phyloP scores from a whole-genome alignment of 78 protist genomes.

The Dictyostelium purpureum region DNA sequence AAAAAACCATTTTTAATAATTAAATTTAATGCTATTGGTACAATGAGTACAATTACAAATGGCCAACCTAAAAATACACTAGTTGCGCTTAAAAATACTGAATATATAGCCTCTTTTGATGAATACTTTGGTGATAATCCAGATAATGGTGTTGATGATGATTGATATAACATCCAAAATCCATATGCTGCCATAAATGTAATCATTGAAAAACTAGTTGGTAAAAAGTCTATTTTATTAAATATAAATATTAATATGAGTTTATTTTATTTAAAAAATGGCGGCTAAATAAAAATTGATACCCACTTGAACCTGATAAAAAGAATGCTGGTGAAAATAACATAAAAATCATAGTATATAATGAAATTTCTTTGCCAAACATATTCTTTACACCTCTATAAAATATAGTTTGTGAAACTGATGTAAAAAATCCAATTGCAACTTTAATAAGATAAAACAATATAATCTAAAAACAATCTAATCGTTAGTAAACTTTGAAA shows the following conservation, averaged over 20 bases:
- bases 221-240: slow-evolving; percentile 41
- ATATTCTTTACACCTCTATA: slow-evolving; percentile 18
- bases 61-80: slow-evolving; percentile 90
- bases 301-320: slow-evolving; percentile 60
- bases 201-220: slow-evolving; percentile 73
- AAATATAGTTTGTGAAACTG: slow-evolving; percentile 47
- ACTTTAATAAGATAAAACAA: slow-evolving; percentile 35
- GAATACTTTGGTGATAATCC: slow-evolving; percentile 8
- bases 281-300: too few relatives aligned
- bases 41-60: slow-evolving; percentile 63
- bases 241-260: too few relatives aligned
- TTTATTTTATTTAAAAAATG: too few relatives aligned
- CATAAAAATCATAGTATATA: slow-evolving; percentile 30
- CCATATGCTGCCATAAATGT: slow-evolving; percentile 50
- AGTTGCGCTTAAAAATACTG: slow-evolving; percentile 52
- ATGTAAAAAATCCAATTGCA: slow-evolving; percentile 5
- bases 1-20: slow-evolving; percentile 31
- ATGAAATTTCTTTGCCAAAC: slow-evolving; percentile 60
- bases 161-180: slow-evolving; percentile 59
- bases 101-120: not conserved
- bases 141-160: slow-evolving; percentile 9
- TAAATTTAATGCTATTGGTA: slow-evolving; percentile 79
- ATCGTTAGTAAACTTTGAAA: too few relatives aligned
- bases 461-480: not conserved
- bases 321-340: slow-evolving; percentile 62